Evolutionary conservation across 768 basidiomycete species (phyloP).

Genomic region (Leucocoprinus sp.): DNA sequence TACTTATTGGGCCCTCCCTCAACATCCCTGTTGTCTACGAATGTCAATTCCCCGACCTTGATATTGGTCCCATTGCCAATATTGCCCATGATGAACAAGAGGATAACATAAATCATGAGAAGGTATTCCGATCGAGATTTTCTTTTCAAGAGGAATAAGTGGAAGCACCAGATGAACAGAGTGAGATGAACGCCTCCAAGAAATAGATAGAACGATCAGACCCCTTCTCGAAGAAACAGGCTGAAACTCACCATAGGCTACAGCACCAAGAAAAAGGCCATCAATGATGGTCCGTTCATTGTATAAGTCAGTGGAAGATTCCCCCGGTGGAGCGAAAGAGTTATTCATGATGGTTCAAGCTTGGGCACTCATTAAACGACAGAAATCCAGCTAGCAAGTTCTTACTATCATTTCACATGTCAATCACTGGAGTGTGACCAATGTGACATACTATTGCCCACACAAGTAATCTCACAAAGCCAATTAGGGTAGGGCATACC

Average conservation of each 20-base stretch:
- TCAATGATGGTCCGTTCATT: conserved; percentile 16
- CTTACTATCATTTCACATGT: too few species aligned
- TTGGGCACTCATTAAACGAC: not conserved
- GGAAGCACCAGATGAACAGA: conserved; percentile 12
- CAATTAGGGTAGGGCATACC: too few species aligned
- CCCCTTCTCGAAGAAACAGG: not conserved
- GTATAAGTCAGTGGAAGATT: conserved; percentile 13
- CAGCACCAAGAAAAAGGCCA: conserved; percentile 16
- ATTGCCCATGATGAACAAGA: conserved; percentile 18
- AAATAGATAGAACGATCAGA: conserved; percentile 1
- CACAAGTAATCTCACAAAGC: too few species aligned
- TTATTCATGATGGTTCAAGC: conserved; percentile 7
- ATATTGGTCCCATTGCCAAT: conserved; percentile 14
- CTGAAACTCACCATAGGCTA: conserved; percentile 15
- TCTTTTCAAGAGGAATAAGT: conserved; percentile 3
- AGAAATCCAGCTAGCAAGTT: too few species aligned
- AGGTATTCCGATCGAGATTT: not conserved
- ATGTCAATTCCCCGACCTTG: conserved; percentile 16
- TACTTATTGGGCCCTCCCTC: conserved; percentile 14
- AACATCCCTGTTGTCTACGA: conserved; percentile 16
- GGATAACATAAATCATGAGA: conserved; percentile 14
- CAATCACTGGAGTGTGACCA: not conserved
- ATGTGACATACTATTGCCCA: too few species aligned
- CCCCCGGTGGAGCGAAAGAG: conserved; percentile 5
- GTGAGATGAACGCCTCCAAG: conserved; percentile 11